Evolutionary conservation across 208 protist species (phyloP).

Genomic region (Naegleria fowleri): DNA sequence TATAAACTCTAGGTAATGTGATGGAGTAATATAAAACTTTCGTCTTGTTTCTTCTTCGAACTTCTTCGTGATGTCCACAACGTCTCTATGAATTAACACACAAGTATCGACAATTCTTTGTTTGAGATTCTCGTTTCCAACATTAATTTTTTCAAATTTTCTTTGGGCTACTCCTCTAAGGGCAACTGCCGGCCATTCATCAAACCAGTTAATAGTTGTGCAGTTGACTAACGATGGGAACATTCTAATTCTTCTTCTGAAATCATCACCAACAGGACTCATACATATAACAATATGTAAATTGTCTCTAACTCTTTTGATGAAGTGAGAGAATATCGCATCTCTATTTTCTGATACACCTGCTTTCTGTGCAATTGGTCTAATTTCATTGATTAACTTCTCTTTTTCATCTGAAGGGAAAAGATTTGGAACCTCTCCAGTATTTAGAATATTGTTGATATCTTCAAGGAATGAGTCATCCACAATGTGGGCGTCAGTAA

Average conservation of each 20-base stretch:
- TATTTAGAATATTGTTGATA: conserved; percentile 95
- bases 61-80: conserved; percentile 67
- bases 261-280: conserved; percentile 88
- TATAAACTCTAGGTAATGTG: conserved; percentile 88
- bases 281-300: conserved; percentile 92
- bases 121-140: conserved; percentile 56
- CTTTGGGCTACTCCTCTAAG: conserved; percentile 76
- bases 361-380: conserved; percentile 68
- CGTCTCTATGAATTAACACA: conserved; percentile 78
- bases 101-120: conserved; percentile 69
- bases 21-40: conserved; percentile 91
- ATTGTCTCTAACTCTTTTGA: conserved; percentile 81
- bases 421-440: conserved; percentile 92
- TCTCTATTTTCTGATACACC: conserved; percentile 83
- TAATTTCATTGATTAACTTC: conserved; percentile 76
- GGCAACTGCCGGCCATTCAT: conserved; percentile 87
- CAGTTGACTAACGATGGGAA: conserved; percentile 96
- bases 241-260: conserved; percentile 85
- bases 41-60: conserved; percentile 86
- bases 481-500: conserved; percentile 89
- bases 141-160: conserved; percentile 54
- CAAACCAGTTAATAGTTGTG: conserved; percentile 96
- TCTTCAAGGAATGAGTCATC: conserved; percentile 92
- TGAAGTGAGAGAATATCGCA: conserved; percentile 83
- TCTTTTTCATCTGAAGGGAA: conserved; percentile 88